These are phyloP conservation scores for Bruguiera parviflora DNA, from an alignment of 345 rosid species.

Conservation along the genomic window DNA sequence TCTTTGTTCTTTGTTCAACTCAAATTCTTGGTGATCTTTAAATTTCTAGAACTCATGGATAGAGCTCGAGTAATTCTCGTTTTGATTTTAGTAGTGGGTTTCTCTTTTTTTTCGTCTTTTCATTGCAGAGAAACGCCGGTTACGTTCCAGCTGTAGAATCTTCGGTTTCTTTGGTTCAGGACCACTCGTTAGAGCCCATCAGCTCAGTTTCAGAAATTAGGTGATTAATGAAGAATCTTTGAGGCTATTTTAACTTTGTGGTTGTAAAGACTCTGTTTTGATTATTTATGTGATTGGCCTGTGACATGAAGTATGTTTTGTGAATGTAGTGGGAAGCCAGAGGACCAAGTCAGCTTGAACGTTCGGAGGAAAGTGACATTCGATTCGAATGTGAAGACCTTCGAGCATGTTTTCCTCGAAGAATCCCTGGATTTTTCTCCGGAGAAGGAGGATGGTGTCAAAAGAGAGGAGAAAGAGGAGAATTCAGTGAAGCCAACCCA, in stretches of 20 bases:
- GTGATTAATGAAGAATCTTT: constrained; percentile 30
- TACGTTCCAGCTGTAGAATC: constrained; percentile 23
- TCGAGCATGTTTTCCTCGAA: constrained; percentile 47
- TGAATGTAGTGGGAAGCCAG: constrained; percentile 39
- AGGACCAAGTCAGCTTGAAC: constrained; percentile 40
- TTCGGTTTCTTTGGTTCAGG: constrained; percentile 28
- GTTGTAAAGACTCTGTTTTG: not conserved
- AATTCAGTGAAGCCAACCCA: constrained; percentile 25
- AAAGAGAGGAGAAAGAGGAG: constrained; percentile 19
- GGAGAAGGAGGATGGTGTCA: constrained; percentile 31
- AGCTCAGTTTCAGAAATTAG: constrained; percentile 27
- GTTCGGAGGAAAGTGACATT: constrained; percentile 73
- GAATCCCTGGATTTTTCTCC: constrained; percentile 35
- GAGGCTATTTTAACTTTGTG: not conserved
- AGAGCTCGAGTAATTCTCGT: too few relatives aligned
- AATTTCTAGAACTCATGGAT: not conserved
- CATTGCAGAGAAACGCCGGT: constrained; percentile 35
- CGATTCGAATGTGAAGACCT: constrained; percentile 57
- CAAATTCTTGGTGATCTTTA: not conserved
- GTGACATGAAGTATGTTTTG: not conserved
- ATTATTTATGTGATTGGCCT: not conserved
- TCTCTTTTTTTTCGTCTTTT: not conserved
- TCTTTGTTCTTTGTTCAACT: not conserved
- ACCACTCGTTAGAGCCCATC: constrained; percentile 24
- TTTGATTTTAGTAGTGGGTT: not conserved